Percentiles rank a stretch among this genome's conserved stretches.
These are phyloP conservation scores for Kwoniella bestiolae DNA, from an alignment of 768 basidiomycete species.

Conservation along the genomic window DNA sequence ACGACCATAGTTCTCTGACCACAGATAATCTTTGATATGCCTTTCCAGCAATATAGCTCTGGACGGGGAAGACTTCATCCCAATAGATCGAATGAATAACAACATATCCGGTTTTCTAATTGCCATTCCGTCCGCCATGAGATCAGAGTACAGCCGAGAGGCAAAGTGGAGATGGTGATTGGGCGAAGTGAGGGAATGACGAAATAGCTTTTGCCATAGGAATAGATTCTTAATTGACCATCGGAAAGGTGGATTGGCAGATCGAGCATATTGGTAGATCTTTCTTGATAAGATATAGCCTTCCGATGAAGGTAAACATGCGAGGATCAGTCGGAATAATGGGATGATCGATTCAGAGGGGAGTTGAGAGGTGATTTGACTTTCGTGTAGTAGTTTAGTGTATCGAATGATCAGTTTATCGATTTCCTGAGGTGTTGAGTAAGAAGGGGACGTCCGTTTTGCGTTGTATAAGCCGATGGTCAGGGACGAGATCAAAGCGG, in stretches of 20 bases:
- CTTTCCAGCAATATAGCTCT: conserved; percentile 40
- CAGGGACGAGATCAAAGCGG: conserved; percentile 27
- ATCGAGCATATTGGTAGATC: conserved; percentile 29
- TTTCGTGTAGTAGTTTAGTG: conserved; percentile 6
- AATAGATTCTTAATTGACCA: conserved; percentile 25
- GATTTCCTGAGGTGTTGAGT: background rate
- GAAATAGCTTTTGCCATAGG: conserved; percentile 29
- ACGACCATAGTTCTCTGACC: conserved; percentile 4
- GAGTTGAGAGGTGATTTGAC: conserved; percentile 1
- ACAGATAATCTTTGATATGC: conserved; percentile 43
- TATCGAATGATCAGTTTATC: conserved; percentile 15
- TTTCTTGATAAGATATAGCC: conserved; percentile 29
- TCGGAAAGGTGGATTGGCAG: conserved; percentile 15
- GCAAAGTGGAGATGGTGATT: conserved; percentile 41
- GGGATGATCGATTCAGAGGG: conserved; percentile 15
- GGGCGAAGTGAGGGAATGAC: conserved; percentile 16
- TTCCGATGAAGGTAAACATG: conserved; percentile 15
- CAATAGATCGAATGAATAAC: conserved; percentile 33
- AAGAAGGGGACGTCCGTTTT: background rate
- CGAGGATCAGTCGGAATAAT: conserved; percentile 11
- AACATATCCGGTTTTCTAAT: conserved; percentile 24
- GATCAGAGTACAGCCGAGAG: conserved; percentile 43
- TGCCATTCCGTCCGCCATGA: conserved; percentile 27
- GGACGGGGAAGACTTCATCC: conserved; percentile 16
- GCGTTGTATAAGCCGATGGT: conserved; percentile 29